Base-by-base conservation (phyloP, 257 asterid species). In the Nicotiana sylvestris region DNA sequence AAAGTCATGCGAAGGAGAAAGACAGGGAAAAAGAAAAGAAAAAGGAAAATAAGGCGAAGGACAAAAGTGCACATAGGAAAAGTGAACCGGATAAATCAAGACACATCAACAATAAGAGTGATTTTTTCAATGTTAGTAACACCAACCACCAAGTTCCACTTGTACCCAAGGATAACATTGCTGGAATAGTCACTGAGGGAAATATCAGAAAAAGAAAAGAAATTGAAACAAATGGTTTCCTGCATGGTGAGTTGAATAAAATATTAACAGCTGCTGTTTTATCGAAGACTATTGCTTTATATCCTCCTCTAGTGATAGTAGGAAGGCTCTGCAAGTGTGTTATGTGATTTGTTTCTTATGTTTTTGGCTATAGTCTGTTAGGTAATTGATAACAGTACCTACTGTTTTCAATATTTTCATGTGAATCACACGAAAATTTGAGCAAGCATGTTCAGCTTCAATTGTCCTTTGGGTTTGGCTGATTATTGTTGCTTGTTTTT, bases 131-230 rank as follows among this genome's bases (percentile, higher is more conserved):
- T 66, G 83, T 81, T 87, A 66, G 81, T 58, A 78, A 87, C 82
- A 84, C 74, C 82, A 70, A 61, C 62, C 57, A 74, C 62, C 79
- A 74, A 74, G 39, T 69, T 70, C 82, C 78, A 29, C 68, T 53
- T 58, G 66, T 83, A 37, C 84, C 82, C 60, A 85, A 81, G 86
- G 90, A 86, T 58, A 78, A 46, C 76, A 60, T 39, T 70, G 84
- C 58, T 77, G 86, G 61, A 85, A 82, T 81, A 82, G 55, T 72
- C 29, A 77, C 67, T 82, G 95, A 88, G 68, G 92, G 77, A 81
- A 88, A 83, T 82, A 80, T 81, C 86, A 84, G 87, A 90, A 94
- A 94, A 85, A 86, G 93, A 76, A 90, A 90, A 83, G 94, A 89
- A 57, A 61, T 80, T 81, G 69, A 32, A 84, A 60, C 87, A 21